Evolutionary conservation across 306 rosid genomes (phyloP), one percentile per base, ranked within the genome.

Genomic region (Glycine soja): DNA sequence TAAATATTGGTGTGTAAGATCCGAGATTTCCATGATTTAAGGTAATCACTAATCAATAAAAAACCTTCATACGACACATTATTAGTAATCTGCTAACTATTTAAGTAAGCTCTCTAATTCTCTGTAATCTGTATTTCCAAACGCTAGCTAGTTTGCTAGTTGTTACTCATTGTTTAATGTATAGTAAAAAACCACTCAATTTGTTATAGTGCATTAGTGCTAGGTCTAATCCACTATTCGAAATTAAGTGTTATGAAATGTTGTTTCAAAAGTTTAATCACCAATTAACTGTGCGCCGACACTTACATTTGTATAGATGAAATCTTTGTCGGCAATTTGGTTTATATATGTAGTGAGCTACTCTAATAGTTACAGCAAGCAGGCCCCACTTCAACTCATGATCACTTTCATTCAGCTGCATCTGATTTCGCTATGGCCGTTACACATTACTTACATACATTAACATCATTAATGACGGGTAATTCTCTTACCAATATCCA

Each of bases 221-320:
- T 69, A 14, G 4, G 19, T 61, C 7, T 74, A 57, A n/a, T 70
- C 14, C 32, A 59, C 36, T 52, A 47, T 10, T 19, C 19, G 10
- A 24, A 65, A 75, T 40, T 3, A n/a, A 69, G 57, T 43, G 64
- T 75, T 24, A 32, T 8, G 52, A 59, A 72, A 81, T 56, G 81
- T 24, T 69, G 18, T 52, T 51, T 51, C 2, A 1, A 2, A 51
- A 69, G 19, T 74, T 58, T 61, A 24, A 80, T 67, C 57, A 70
- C 6, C 9, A 77, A 48, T 74, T 76, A 40, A 78, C 62, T 72
- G 12, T 68, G 45, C 91, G 86, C 95, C 95, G 92, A 91, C 95
- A 89, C 85, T 82, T 77, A 73, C 24, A 72, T 2, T 63, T 63
- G 45, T 34, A 24, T 16, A 32, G 62, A 24, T 79, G 87, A 79